A percentile compares a stretch with the other conserved stretches of the same genome.
These are phyloP conservation scores for Lobosporangium transversale DNA, from an alignment of 192 early-diverging fungal genomes.

Conservation along the genomic window DNA sequence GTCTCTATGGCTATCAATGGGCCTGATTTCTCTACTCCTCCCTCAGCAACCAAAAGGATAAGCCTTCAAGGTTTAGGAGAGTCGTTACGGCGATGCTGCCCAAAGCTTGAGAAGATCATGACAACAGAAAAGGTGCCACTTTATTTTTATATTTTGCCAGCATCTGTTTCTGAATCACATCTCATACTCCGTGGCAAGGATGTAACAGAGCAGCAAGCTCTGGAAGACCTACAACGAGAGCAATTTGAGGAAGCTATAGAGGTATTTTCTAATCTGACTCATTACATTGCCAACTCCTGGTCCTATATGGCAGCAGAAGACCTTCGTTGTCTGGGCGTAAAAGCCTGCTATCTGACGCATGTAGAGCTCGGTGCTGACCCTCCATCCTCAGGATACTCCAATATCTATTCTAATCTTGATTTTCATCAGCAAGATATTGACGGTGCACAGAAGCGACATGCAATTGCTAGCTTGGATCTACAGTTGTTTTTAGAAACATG, in stretches of 20 bases:
- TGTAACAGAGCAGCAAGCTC: background rate
- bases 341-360: background rate
- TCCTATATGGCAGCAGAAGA: background rate
- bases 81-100: background rate
- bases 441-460: background rate
- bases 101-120: background rate
- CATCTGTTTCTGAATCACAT: background rate
- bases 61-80: background rate
- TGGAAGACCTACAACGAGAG: background rate
- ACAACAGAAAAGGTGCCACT: background rate
- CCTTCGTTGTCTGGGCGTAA: background rate
- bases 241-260: background rate
- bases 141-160: background rate
- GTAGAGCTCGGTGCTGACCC: background rate
- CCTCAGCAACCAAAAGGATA: background rate
- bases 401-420: background rate
- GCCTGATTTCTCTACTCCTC: background rate
- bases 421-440: background rate
- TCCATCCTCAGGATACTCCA: background rate
- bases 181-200: background rate
- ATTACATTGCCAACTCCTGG: background rate
- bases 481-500: slow-evolving; percentile 6
- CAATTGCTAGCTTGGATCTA: background rate
- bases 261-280: background rate
- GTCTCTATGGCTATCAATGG: background rate